Evolutionary conservation across 148 eudicot genomes (phyloP).

Genomic region (Rhododendron ferrugineum): DNA sequence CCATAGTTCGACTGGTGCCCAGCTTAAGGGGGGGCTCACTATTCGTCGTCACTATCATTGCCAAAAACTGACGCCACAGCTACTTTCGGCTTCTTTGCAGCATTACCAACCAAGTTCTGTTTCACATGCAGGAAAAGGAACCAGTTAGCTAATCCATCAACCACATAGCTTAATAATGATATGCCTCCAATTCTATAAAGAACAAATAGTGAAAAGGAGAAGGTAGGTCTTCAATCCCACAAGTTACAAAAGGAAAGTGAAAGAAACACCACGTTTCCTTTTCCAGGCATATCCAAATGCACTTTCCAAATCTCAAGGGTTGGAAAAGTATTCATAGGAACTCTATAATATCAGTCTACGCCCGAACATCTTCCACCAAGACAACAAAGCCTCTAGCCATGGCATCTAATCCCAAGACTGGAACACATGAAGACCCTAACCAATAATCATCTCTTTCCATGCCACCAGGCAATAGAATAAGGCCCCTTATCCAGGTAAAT

Average conservation of each 20-base stretch:
- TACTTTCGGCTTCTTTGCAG: slow-evolving; percentile 76
- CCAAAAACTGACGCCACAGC: slow-evolving; percentile 62
- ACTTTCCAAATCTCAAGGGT: neutral
- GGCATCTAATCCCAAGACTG: neutral
- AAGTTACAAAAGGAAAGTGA: neutral
- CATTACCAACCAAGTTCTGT: slow-evolving; percentile 37
- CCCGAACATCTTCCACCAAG: neutral
- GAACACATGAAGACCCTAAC: neutral
- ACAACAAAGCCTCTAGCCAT: neutral
- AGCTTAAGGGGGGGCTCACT: neutral
- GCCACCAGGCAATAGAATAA: neutral
- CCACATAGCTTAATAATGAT: neutral
- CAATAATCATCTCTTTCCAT: neutral
- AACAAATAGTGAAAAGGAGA: neutral
- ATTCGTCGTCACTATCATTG: slow-evolving; percentile 77
- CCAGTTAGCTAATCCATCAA: slow-evolving; percentile 1
- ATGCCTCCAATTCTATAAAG: neutral
- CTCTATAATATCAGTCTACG: neutral
- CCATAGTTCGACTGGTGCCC: neutral
- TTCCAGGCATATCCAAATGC: neutral
- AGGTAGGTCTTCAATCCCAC: neutral
- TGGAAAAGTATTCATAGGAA: neutral
- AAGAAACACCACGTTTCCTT: neutral
- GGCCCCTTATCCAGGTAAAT: neutral
- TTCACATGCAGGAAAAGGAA: slow-evolving; percentile 10